phyloP scores from a whole-genome alignment of 805 yeast genomes.

The Starmerella bombicola region DNA sequence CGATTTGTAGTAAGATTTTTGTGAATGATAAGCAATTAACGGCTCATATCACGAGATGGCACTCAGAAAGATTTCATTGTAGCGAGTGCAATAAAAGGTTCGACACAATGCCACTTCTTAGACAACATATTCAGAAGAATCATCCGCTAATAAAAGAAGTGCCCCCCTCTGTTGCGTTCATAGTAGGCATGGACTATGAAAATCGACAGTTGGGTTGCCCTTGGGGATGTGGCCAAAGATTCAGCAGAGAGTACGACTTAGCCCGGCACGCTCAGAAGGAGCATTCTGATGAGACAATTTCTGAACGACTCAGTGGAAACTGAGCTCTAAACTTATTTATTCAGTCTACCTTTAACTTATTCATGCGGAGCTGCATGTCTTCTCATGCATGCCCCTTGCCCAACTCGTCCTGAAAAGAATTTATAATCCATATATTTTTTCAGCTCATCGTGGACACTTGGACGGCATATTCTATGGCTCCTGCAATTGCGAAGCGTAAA shows the following conservation, averaged over 20 bases:
- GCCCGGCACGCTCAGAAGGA: conserved; percentile 27
- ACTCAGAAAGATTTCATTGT: conserved; percentile 32
- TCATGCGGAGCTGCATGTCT: no score
- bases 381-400: no score
- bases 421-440: conserved; percentile 10
- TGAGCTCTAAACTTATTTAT: no score
- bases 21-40: conserved; percentile 51
- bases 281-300: no score
- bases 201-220: conserved; percentile 28
- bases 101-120: conserved; percentile 7
- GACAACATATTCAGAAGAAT: conserved; percentile 1
- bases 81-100: conserved; percentile 22
- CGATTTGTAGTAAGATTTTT: conserved; percentile 50
- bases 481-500: conserved; percentile 13
- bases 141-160: neutral
- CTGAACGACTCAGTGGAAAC: no score
- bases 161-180: conserved; percentile 22
- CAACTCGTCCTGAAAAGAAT: conserved; percentile 17
- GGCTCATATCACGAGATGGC: conserved; percentile 55
- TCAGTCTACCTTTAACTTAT: no score
- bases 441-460: no score
- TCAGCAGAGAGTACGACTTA: conserved; percentile 31
- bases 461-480: neutral
- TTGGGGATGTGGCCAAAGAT: conserved; percentile 27
- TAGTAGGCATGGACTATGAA: conserved; percentile 31